Conservation (phyloP, 345 rosid species). For the Boechera retrofracta region DNA sequence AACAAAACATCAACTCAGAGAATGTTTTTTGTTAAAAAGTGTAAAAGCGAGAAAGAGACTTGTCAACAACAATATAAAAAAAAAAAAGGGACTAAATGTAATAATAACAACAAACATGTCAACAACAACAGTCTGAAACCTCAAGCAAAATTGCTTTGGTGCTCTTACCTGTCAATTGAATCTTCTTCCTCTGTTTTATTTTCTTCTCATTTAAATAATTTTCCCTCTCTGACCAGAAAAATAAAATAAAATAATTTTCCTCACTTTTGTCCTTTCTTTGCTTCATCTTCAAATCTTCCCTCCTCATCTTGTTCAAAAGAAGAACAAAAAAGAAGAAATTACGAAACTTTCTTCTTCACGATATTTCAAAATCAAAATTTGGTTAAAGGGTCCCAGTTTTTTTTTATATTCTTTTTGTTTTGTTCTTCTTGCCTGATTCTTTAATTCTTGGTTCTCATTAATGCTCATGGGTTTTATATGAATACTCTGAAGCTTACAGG, state of each 20-base stretch:
- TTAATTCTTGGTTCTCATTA: slow-evolving; percentile 43
- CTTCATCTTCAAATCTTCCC: slow-evolving; percentile 51
- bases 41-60: slow-evolving; percentile 46
- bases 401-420: not conserved
- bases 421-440: slow-evolving; percentile 34
- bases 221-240: slow-evolving; percentile 22
- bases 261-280: slow-evolving; percentile 43
- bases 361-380: slow-evolving; percentile 48
- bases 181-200: slow-evolving; percentile 4
- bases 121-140: slow-evolving; percentile 45
- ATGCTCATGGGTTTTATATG: slow-evolving; percentile 45
- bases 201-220: slow-evolving; percentile 34
- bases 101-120: slow-evolving; percentile 49
- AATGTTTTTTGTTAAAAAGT: slow-evolving; percentile 44
- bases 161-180: slow-evolving; percentile 34
- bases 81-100: slow-evolving; percentile 26
- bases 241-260: slow-evolving; percentile 17
- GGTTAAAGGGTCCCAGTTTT: slow-evolving; percentile 47
- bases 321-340: slow-evolving; percentile 28
- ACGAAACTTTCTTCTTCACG: slow-evolving; percentile 39
- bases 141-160: slow-evolving; percentile 45
- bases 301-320: slow-evolving; percentile 44
- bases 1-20: slow-evolving; percentile 39
- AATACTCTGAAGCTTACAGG: slow-evolving; percentile 34
- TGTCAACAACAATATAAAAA: slow-evolving; percentile 32